Base-by-base conservation (phyloP, 129 eudicot genomes). In the Gnaphalium uliginosum region DNA sequence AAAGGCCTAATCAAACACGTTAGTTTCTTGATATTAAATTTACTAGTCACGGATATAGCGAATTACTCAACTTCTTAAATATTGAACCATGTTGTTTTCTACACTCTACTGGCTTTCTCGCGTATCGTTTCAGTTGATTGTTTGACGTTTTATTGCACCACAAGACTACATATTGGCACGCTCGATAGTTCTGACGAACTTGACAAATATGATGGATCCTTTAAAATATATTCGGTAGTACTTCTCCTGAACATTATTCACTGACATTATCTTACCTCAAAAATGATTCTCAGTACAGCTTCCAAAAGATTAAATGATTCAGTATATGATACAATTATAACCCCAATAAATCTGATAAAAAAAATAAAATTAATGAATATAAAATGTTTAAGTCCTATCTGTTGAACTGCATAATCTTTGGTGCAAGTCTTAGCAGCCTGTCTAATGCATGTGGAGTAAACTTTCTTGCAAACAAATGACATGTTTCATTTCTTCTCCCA, bases 401-500 rank as follows among this genome's bases (percentile, higher is more conserved):
- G 73, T 81, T 69, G 30, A 81, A 75, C 15, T 76, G 85, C 81
- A 81, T 69, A 25, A 81, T 57, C 77, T 77, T 86, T 27, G 85
- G 87, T 69, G 90, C 83, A 65, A 83, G 78, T 75, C 80, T 86
- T 67, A 83, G 58, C 78, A 86, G 61, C 74, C 90, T 77, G 35
- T 80, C 79, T 69, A 86, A 86, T 46, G 85, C 77, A 48, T 74
- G 77, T 68, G 83, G 78, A 18, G 81, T 56, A 41, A 86, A 86
- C 76, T 86, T 86, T 65, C 90, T 86, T 33, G 90, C 90, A 86
- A 86, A 86, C 74, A 86, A 77, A 77, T 76, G 81, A 35, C 90
- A 86, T 18, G 69, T 71, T 65, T 59, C 54, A 18, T 82, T 83
- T 10, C 69, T 48, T 78, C 78, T 71, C 15, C 90, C 84, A 35